Percentiles rank a stretch among this genome's conserved stretches.
Conservation (phyloP, 2,329 filamentous ascomycete genomes). For the Colletotrichum sublineola region DNA sequence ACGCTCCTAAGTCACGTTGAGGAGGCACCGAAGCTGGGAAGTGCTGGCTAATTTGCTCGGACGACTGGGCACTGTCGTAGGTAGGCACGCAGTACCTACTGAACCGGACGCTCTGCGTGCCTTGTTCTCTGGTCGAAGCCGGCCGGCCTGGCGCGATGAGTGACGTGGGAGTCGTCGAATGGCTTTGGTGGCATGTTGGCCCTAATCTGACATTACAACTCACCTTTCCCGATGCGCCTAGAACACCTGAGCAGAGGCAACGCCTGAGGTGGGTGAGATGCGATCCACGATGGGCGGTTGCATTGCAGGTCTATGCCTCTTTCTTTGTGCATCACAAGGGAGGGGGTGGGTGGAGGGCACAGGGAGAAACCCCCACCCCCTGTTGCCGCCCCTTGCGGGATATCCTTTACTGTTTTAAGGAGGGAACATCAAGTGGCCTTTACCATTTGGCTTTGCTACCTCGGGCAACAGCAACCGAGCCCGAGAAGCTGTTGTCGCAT, state of each 20-base stretch:
- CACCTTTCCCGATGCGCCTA: slow-evolving; percentile 14
- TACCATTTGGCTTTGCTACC: slow-evolving; percentile 13
- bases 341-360: slow-evolving; percentile 11
- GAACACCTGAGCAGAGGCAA: neutral
- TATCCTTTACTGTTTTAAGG: slow-evolving; percentile 26
- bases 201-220: slow-evolving; percentile 17
- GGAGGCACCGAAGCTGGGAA: slow-evolving; percentile 17
- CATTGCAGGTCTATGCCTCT: slow-evolving; percentile 28
- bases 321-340: slow-evolving; percentile 23
- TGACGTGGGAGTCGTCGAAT: slow-evolving; percentile 35
- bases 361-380: slow-evolving; percentile 14
- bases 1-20: slow-evolving; percentile 12
- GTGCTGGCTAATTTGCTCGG: slow-evolving; percentile 18
- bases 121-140: slow-evolving; percentile 8
- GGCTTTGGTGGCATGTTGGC: slow-evolving; percentile 16
- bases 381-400: slow-evolving; percentile 29
- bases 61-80: neutral
- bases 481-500: slow-evolving; percentile 24
- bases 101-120: neutral
- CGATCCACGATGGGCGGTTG: slow-evolving; percentile 27
- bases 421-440: slow-evolving; percentile 14
- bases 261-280: slow-evolving; percentile 11
- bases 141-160: slow-evolving; percentile 4
- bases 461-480: slow-evolving; percentile 27
- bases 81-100: no score